Base-by-base conservation (phyloP, 495 filamentous ascomycete species). In the Trichocladium antarcticum region DNA sequence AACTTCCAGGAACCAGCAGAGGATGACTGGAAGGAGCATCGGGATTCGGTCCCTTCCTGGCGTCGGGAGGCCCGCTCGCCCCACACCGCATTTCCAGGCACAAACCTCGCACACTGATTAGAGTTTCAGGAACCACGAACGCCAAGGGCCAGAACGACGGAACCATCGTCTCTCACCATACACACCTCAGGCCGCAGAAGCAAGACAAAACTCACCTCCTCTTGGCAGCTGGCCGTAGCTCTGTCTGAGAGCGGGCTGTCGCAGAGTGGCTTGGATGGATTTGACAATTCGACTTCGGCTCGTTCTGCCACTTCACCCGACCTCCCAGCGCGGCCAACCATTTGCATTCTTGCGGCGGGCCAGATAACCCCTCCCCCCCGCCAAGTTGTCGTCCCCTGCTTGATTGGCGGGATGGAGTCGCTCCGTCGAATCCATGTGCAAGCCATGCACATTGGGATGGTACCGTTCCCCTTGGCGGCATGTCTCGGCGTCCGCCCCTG, bases 121-220 rank as follows among this genome's bases (percentile, higher is more conserved):
- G 38, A 47, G 45, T 49, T 54, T 54, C 51, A 54, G 51, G 51
- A 54, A 54, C 51, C 35, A 22, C 22, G 32, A 51, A 31, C 50
- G 24, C 43, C 43, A 46, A 15, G 39, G 27, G n/a, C 9, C 35
- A 31, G 41, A 47, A 38, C 28, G 6, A 12, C 19, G 21, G 20
- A 9, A 46, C 24, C n/a, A 24, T 37, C 9, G 17, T 34, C n/a
- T 27, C 24, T 27, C 24, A 27, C 24, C 24, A 27, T 8, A 27
- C 24, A 27, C 24, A 27, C 3, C 24, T 27, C 24, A 27, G 24
- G 24, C 24, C 24, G 8, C 24, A 3, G 24, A 27, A 27, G 24
- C 24, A 8, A 27, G 3, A 27, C 24, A 27, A 7, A 17, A 9
- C 15, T 16, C 36, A 38, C 36, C 15, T 8, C 15, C 12, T 21